A percentile compares a stretch with the other conserved stretches of the same genome.
Evolutionary conservation across 176 grass and related monocot genomes (phyloP).

Genomic region (Puccinellia tenuiflora): DNA sequence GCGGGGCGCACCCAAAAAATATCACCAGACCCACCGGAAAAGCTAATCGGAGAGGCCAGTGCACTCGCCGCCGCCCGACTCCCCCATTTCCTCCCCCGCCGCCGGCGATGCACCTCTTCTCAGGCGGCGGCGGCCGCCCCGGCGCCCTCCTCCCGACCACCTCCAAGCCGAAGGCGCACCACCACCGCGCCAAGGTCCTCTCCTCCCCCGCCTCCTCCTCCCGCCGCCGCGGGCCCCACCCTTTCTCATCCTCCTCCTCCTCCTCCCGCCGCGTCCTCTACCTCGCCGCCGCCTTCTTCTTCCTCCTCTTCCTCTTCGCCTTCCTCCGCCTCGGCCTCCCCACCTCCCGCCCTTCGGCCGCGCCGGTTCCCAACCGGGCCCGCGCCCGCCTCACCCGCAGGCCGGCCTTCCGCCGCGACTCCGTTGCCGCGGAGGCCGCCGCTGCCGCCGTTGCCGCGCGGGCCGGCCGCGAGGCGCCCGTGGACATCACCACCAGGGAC

Average conservation of each 20-base stretch:
- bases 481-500: slow-evolving; percentile 84
- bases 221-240: slow-evolving; percentile 37
- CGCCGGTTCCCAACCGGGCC: slow-evolving; percentile 12
- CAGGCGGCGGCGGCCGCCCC: slow-evolving; percentile 24
- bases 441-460: slow-evolving; percentile 14
- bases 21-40: not conserved
- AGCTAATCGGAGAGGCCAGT: not conserved
- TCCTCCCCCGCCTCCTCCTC: slow-evolving; percentile 36
- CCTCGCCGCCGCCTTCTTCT: slow-evolving; percentile 42
- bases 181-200: slow-evolving; percentile 54
- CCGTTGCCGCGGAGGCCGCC: slow-evolving; percentile 28
- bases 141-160: slow-evolving; percentile 51
- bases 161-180: slow-evolving; percentile 39
- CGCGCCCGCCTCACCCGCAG: slow-evolving; percentile 46
- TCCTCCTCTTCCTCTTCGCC: slow-evolving; percentile 54
- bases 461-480: slow-evolving; percentile 40
- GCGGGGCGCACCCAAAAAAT: not conserved
- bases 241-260: slow-evolving; percentile 24
- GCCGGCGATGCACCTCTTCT: slow-evolving; percentile 47
- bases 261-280: slow-evolving; percentile 51
- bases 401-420: slow-evolving; percentile 53
- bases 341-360: slow-evolving; percentile 18
- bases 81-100: not conserved
- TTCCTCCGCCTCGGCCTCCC: slow-evolving; percentile 67
- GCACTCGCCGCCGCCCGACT: not conserved